These are phyloP conservation scores for Claviceps purpurea DNA, from an alignment of 2,329 filamentous ascomycete species.

Conservation along the genomic window DNA sequence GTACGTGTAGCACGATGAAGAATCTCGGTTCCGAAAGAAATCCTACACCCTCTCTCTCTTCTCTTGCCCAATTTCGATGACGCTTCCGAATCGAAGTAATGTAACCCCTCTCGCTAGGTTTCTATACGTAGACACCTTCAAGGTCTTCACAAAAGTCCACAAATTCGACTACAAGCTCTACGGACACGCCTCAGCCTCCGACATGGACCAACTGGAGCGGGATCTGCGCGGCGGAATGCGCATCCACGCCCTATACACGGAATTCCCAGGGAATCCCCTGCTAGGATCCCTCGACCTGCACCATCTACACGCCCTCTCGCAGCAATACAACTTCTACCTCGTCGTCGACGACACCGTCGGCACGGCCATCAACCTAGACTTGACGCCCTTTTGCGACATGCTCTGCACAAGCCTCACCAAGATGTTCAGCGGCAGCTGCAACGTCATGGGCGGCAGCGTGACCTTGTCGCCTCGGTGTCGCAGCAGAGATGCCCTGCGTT, in stretches of 20 bases:
- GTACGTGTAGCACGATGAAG: slow-evolving; percentile 6
- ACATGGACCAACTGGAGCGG: slow-evolving; percentile 26
- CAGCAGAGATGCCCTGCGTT: slow-evolving; percentile 18
- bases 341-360: slow-evolving; percentile 33
- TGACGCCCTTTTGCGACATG: slow-evolving; percentile 33
- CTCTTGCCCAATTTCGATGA: not conserved
- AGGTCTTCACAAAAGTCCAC: slow-evolving; percentile 15
- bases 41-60: not conserved
- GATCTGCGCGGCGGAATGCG: slow-evolving; percentile 23
- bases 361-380: slow-evolving; percentile 30
- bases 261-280: slow-evolving; percentile 25
- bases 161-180: slow-evolving; percentile 27
- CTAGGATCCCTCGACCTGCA: slow-evolving; percentile 17
- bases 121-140: slow-evolving; percentile 18
- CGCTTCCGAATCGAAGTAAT: not conserved
- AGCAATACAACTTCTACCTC: slow-evolving; percentile 25
- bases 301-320: slow-evolving; percentile 15
- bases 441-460: slow-evolving; percentile 36
- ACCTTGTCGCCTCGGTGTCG: slow-evolving; percentile 29
- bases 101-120: slow-evolving; percentile 9
- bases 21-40: not conserved
- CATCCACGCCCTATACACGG: slow-evolving; percentile 32
- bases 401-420: slow-evolving; percentile 40
- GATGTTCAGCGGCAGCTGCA: slow-evolving; percentile 39
- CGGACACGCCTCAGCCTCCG: slow-evolving; percentile 23